phyloP scores from a whole-genome alignment of 2,329 filamentous ascomycete genomes.

The Pestalotiopsis sp. region DNA sequence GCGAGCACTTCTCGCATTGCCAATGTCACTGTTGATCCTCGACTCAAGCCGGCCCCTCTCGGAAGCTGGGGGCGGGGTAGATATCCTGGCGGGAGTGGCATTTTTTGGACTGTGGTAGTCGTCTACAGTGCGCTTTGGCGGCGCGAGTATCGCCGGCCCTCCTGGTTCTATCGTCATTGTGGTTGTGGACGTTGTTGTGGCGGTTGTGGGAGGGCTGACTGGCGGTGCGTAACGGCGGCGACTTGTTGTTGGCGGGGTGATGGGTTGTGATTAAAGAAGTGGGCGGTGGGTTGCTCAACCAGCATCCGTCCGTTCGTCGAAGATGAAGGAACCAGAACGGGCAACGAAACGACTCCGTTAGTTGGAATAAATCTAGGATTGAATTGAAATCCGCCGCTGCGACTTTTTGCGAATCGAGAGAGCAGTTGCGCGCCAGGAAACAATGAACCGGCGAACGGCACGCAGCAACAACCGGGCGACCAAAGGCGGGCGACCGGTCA shows the following conservation, averaged over 20 bases:
- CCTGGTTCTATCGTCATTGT: constrained; percentile 38
- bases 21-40: constrained; percentile 39
- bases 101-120: constrained; percentile 36
- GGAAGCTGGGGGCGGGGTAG: constrained; percentile 46
- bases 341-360: not conserved
- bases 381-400: not conserved
- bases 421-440: not conserved
- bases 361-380: not conserved
- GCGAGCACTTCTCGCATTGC: constrained; percentile 34
- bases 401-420: not conserved
- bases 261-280: not conserved
- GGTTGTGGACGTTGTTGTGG: not conserved
- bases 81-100: constrained; percentile 37
- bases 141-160: constrained; percentile 23
- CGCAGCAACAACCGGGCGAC: not conserved
- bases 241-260: not conserved
- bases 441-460: not conserved
- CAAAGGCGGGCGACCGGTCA: not conserved
- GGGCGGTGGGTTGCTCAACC: not conserved
- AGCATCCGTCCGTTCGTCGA: not conserved
- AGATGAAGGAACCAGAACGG: not conserved
- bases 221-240: not conserved
- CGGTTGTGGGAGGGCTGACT: not conserved
- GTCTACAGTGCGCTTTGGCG: constrained; percentile 32
- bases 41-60: constrained; percentile 45